Conservation (phyloP, 75 land plant species). For the Pinus albicaulis region DNA sequence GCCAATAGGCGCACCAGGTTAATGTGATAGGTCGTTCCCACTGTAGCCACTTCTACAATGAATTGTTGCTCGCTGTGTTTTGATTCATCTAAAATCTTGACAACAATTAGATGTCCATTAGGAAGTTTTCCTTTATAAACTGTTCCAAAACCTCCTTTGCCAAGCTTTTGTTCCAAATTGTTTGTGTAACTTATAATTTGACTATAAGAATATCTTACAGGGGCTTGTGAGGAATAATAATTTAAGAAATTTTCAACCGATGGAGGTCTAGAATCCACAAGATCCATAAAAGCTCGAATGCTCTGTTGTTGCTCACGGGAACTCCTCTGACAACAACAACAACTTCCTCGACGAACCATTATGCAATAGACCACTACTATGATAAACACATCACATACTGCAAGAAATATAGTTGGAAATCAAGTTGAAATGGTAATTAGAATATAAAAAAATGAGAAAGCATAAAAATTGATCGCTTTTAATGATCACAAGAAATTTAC, state of each 20-base stretch:
- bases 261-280: background rate
- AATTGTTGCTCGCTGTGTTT: background rate
- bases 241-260: background rate
- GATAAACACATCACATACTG: too few species aligned
- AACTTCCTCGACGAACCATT: too few species aligned
- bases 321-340: background rate
- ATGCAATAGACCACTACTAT: too few species aligned
- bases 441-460: too few species aligned
- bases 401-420: too few species aligned
- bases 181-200: background rate
- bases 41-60: constrained; percentile 20
- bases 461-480: too few species aligned
- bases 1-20: constrained; percentile 37
- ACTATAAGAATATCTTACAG: background rate
- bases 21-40: constrained; percentile 29
- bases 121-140: constrained; percentile 13
- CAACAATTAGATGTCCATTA: background rate
- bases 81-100: constrained; percentile 3
- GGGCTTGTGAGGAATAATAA: background rate
- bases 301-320: background rate
- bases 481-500: too few species aligned
- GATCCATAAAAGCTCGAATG: background rate
- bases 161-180: constrained; percentile 9
- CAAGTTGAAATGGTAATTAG: too few species aligned
- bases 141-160: constrained; percentile 11